These are phyloP conservation scores for Letharia columbiana DNA, from an alignment of 495 filamentous ascomycete genomes.

Conservation along the genomic window DNA sequence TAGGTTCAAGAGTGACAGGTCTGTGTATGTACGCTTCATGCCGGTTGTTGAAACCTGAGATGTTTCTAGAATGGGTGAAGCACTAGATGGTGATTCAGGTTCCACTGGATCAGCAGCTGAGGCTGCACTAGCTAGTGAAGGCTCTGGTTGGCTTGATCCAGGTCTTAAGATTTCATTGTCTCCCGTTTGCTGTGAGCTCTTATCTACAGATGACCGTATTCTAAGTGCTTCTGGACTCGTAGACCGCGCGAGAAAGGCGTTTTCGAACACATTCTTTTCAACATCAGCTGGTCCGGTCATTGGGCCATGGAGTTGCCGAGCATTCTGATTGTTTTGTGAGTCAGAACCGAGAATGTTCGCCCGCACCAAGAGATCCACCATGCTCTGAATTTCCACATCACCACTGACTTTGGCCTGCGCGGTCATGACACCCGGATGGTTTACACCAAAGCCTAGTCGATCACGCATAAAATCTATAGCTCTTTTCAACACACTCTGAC, in stretches of 20 bases:
- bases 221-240: slow-evolving; percentile 40
- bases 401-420: slow-evolving; percentile 76
- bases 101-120: slow-evolving; percentile 19
- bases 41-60: slow-evolving; percentile 43
- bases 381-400: slow-evolving; percentile 78
- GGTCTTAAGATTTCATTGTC: slow-evolving; percentile 31
- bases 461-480: slow-evolving; percentile 98
- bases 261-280: slow-evolving; percentile 73
- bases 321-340: slow-evolving; percentile 35
- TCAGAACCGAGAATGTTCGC: slow-evolving; percentile 62
- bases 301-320: slow-evolving; percentile 45
- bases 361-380: slow-evolving; percentile 78
- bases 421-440: slow-evolving; percentile 55
- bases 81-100: slow-evolving; percentile 19
- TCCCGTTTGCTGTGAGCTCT: slow-evolving; percentile 47
- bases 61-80: not conserved
- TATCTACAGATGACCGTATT: slow-evolving; percentile 26
- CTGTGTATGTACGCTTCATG: slow-evolving; percentile 82
- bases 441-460: slow-evolving; percentile 72
- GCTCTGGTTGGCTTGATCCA: slow-evolving; percentile 22
- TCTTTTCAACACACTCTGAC: slow-evolving; percentile 87
- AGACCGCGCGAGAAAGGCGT: slow-evolving; percentile 47
- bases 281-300: slow-evolving; percentile 67
- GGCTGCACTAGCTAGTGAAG: slow-evolving; percentile 19
- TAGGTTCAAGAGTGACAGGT: slow-evolving; percentile 58